phyloP scores from a whole-genome alignment of 495 filamentous ascomycete species.

The Hypoxylon fragiforme region DNA sequence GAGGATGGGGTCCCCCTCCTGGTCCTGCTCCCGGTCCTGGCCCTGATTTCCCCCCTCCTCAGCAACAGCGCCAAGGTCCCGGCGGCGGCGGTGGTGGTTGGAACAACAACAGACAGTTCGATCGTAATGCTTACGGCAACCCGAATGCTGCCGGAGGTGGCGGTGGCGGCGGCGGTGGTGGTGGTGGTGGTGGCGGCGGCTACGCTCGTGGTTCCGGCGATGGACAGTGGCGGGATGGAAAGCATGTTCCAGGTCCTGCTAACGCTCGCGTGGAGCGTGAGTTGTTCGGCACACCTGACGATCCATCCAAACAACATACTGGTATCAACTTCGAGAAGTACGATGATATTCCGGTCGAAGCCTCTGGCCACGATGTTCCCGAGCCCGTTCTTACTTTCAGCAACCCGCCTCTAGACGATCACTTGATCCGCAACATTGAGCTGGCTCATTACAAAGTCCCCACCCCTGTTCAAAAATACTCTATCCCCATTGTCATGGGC shows the following conservation, averaged over 20 bases:
- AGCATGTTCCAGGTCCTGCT: slow-evolving; percentile 86
- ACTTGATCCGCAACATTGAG: slow-evolving; percentile 87
- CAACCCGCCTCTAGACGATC: slow-evolving; percentile 91
- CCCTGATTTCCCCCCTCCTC: slow-evolving; percentile 35
- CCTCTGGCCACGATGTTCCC: slow-evolving; percentile 90
- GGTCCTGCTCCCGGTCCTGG: too few relatives aligned
- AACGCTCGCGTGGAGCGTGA: slow-evolving; percentile 92
- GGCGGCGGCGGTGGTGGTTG: slow-evolving; percentile 33
- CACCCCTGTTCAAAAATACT: slow-evolving; percentile 97
- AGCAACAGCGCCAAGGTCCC: slow-evolving; percentile 35
- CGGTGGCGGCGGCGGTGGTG: slow-evolving; percentile 53
- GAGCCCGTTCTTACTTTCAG: slow-evolving; percentile 88
- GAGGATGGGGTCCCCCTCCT: slow-evolving; percentile 36
- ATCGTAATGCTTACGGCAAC: slow-evolving; percentile 70
- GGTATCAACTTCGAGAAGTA: slow-evolving; percentile 99
- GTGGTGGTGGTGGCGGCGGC: slow-evolving; percentile 53
- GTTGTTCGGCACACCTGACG: slow-evolving; percentile 90
- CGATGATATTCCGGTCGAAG: slow-evolving; percentile 97
- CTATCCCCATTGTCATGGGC: slow-evolving; percentile 94
- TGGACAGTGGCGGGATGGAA: slow-evolving; percentile 94
- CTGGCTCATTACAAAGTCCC: slow-evolving; percentile 91
- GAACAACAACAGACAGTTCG: slow-evolving; percentile 44
- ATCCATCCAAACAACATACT: slow-evolving; percentile 90
- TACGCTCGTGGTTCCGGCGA: slow-evolving; percentile 81
- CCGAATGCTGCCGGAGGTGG: slow-evolving; percentile 67